Conservation (phyloP, 768 basidiomycete species). For the Leccinum truebloodii region DNA sequence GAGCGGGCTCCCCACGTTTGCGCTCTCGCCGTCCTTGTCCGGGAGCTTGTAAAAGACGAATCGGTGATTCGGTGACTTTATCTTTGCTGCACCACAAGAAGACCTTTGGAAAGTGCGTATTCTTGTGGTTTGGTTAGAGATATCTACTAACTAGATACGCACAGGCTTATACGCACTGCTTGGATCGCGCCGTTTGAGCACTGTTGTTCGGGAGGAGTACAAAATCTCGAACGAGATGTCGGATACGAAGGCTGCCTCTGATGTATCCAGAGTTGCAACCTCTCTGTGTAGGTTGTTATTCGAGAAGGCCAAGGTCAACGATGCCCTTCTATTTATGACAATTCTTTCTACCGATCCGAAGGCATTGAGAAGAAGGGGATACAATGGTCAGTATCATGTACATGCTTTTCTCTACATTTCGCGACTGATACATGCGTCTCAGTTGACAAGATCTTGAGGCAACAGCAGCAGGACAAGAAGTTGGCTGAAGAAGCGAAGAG, state of each 20-base stretch:
- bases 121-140: neutral
- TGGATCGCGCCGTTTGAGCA: conserved; percentile 73
- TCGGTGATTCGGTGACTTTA: conserved; percentile 59
- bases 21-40: too few relatives aligned
- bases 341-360: conserved; percentile 89
- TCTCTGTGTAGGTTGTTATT: conserved; percentile 82
- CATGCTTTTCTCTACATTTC: conserved; percentile 5
- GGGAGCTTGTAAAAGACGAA: too few relatives aligned
- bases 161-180: conserved; percentile 74
- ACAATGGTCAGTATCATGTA: conserved; percentile 59
- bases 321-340: conserved; percentile 88
- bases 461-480: conserved; percentile 69
- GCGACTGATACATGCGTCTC: conserved; percentile 3
- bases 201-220: conserved; percentile 54
- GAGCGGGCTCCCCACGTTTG: too few relatives aligned
- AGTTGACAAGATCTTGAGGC: conserved; percentile 91
- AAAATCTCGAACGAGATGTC: conserved; percentile 49
- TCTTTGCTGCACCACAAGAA: conserved; percentile 82
- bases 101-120: conserved; percentile 80
- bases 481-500: conserved; percentile 48
- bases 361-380: conserved; percentile 79
- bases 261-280: conserved; percentile 70
- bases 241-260: conserved; percentile 46
- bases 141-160: neutral
- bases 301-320: conserved; percentile 77